Conservation (phyloP, 148 eudicot species). For the Rheum nobile region DNA sequence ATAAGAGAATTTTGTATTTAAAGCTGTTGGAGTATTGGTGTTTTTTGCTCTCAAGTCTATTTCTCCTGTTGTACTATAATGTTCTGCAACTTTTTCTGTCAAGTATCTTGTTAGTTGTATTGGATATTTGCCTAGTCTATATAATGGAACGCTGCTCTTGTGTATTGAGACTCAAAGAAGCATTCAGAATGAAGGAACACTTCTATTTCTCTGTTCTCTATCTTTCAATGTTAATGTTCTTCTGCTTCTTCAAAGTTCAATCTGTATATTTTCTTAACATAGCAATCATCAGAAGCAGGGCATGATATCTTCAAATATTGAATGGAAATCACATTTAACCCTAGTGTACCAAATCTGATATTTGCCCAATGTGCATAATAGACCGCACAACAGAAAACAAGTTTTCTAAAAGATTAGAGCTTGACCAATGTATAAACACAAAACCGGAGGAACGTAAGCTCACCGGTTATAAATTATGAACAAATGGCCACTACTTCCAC, state of each 20-base stretch:
- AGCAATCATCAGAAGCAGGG: background rate
- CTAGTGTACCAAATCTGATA: background rate
- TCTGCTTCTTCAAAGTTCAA: background rate
- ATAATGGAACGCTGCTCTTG: background rate
- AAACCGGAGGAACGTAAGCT: too few species aligned
- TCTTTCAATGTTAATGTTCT: background rate
- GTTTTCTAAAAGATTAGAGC: too few species aligned
- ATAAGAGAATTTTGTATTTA: background rate
- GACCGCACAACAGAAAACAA: conserved; percentile 15
- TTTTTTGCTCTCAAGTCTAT: background rate
- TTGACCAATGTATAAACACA: too few species aligned
- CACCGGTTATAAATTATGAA: too few species aligned
- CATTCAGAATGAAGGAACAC: background rate
- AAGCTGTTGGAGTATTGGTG: background rate
- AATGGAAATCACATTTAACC: too few species aligned
- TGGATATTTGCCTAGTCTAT: background rate
- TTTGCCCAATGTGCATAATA: background rate
- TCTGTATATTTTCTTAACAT: background rate
- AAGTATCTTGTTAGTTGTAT: too few species aligned
- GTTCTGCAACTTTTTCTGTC: too few species aligned
- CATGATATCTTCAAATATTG: background rate
- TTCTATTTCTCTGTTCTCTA: background rate
- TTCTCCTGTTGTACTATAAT: background rate
- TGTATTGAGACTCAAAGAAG: background rate
- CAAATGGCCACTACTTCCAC: too few species aligned